A percentile compares a stretch with the other conserved stretches of the same genome.
Evolutionary conservation across 2,329 filamentous ascomycete species (phyloP).

Genomic region (Penicillium sp.): DNA sequence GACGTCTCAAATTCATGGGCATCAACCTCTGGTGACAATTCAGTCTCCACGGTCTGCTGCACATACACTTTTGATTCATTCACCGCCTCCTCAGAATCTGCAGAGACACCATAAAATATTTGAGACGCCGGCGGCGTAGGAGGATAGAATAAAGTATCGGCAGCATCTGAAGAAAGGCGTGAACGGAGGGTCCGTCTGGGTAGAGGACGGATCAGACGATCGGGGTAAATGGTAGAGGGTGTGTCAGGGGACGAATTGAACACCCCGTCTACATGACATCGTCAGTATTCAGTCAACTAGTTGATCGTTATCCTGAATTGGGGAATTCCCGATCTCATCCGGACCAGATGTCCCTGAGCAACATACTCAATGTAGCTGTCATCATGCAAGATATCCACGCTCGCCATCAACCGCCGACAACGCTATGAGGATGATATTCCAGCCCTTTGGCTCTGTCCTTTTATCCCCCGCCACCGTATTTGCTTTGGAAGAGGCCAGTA

Average conservation of each 20-base stretch:
- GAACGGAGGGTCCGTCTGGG: slow-evolving; percentile 86
- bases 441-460: slow-evolving; percentile 18
- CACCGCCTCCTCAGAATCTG: slow-evolving; percentile 55
- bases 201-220: slow-evolving; percentile 87
- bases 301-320: slow-evolving; percentile 15
- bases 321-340: slow-evolving; percentile 9
- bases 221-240: slow-evolving; percentile 75
- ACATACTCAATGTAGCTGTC: slow-evolving; percentile 47
- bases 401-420: slow-evolving; percentile 31
- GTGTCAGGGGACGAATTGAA: slow-evolving; percentile 63
- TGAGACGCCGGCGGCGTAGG: slow-evolving; percentile 68
- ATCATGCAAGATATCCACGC: slow-evolving; percentile 35
- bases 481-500: slow-evolving; percentile 11
- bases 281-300: slow-evolving; percentile 38
- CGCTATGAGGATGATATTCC: slow-evolving; percentile 15
- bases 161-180: slow-evolving; percentile 79
- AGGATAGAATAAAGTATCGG: slow-evolving; percentile 78
- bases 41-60: slow-evolving; percentile 44
- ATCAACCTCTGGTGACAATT: slow-evolving; percentile 39
- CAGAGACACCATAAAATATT: slow-evolving; percentile 70
- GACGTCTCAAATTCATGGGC: slow-evolving; percentile 53
- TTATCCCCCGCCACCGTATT: slow-evolving; percentile 17
- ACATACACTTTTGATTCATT: slow-evolving; percentile 47
- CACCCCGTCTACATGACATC: slow-evolving; percentile 44
- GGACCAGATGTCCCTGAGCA: slow-evolving; percentile 14